Evolutionary conservation across 306 rosid species (phyloP).

Genomic region (Pterocarpus macrocarpus): DNA sequence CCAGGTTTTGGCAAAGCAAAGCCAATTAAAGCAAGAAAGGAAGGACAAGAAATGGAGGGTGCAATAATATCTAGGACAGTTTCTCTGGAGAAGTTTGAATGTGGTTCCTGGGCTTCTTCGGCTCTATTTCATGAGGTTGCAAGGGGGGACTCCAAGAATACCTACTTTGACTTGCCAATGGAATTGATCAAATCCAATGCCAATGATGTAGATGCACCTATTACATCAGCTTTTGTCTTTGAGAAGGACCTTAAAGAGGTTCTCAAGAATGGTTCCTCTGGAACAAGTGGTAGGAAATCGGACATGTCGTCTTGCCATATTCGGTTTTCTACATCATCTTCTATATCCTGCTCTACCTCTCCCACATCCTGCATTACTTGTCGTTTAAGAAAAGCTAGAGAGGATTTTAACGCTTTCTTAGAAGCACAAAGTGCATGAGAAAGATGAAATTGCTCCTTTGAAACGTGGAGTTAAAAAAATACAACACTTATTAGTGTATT

Average conservation of each 20-base stretch:
- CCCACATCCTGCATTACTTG: conserved; percentile 61
- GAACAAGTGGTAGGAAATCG: conserved; percentile 56
- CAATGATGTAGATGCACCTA: conserved; percentile 66
- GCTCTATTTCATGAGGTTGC: conserved; percentile 51
- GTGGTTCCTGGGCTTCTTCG: conserved; percentile 85
- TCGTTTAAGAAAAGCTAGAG: conserved; percentile 57
- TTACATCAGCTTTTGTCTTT: conserved; percentile 66
- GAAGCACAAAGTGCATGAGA: conserved; percentile 65
- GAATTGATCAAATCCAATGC: conserved; percentile 63
- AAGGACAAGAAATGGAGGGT: conserved; percentile 43
- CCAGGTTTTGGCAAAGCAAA: conserved; percentile 74
- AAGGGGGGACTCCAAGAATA: conserved; percentile 54
- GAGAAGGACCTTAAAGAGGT: conserved; percentile 63
- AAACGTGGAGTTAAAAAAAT: too few relatives aligned
- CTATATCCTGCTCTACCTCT: conserved; percentile 53
- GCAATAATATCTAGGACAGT: conserved; percentile 67
- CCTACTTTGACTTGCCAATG: conserved; percentile 77
- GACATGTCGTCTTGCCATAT: conserved; percentile 62
- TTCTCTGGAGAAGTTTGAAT: conserved; percentile 83
- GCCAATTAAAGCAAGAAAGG: conserved; percentile 55
- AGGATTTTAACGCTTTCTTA: conserved; percentile 70
- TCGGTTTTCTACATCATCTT: conserved; percentile 64
- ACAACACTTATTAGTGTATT: too few relatives aligned
- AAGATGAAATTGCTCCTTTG: conserved; percentile 7
- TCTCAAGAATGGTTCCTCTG: conserved; percentile 56